Evolutionary conservation across 1,284 basidiomycete species (phyloP).

Genomic region (Sporisorium graminicola): DNA sequence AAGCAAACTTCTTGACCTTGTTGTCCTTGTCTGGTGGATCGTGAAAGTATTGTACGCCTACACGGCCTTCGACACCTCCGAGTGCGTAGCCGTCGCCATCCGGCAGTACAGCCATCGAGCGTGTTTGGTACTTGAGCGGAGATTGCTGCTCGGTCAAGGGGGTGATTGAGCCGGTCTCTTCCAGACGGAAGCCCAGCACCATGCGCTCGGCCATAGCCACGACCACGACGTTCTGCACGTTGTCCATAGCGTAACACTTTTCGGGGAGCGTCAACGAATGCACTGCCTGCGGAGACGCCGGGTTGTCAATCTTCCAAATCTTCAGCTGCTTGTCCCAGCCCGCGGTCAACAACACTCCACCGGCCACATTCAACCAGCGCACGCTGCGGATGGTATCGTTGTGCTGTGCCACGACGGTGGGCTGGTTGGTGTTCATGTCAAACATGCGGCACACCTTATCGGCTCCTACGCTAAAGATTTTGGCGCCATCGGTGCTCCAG

Average conservation of each 20-base stretch:
- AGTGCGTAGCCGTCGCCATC: conserved; percentile 75
- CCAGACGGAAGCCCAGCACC: conserved; percentile 87
- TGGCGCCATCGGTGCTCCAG: conserved; percentile 86
- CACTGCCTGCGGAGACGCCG: conserved; percentile 52
- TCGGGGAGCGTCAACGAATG: conserved; percentile 77
- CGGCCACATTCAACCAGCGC: conserved; percentile 79
- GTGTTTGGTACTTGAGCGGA: conserved; percentile 87
- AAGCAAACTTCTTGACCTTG: conserved; percentile 82
- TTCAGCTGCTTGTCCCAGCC: conserved; percentile 93
- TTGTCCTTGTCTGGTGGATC: conserved; percentile 58
- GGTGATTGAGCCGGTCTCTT: conserved; percentile 73
- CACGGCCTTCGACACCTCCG: conserved; percentile 93
- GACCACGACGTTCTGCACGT: conserved; percentile 86
- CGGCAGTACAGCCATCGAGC: conserved; percentile 70
- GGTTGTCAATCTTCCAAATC: conserved; percentile 62
- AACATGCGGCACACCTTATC: conserved; percentile 87
- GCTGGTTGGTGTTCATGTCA: conserved; percentile 79
- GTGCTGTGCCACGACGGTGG: conserved; percentile 81
- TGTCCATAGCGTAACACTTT: conserved; percentile 86
- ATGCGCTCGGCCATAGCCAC: conserved; percentile 91
- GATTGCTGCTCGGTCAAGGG: conserved; percentile 53
- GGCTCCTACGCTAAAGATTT: conserved; percentile 85
- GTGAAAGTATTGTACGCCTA: conserved; percentile 88
- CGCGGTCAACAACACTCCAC: conserved; percentile 82
- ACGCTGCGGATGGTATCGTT: conserved; percentile 84